phyloP scores from a whole-genome alignment of 768 basidiomycete genomes.

The Tulasnella sp. region DNA sequence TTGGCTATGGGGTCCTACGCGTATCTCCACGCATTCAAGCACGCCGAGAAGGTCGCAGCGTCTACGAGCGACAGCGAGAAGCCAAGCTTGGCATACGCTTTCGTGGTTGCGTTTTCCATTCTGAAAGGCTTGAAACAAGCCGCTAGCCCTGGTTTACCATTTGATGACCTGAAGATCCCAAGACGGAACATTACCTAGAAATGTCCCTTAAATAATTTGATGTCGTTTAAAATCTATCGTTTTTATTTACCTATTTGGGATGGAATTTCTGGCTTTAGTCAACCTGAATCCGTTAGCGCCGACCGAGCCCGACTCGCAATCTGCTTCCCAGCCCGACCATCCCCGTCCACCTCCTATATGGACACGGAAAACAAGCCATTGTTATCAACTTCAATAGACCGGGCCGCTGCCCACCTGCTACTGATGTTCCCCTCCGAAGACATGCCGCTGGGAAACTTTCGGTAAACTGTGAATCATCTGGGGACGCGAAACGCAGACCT shows the following conservation, averaged over 20 bases:
- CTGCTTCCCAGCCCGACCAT: neutral
- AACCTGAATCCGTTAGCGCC: neutral
- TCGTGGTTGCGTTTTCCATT: neutral
- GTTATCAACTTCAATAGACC: neutral
- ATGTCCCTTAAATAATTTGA: no score
- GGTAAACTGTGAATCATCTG: neutral
- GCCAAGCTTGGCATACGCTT: neutral
- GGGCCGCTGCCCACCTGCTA: neutral
- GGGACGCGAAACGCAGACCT: neutral
- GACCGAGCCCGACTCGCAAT: neutral
- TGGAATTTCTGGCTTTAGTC: no score
- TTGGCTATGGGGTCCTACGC: conserved; percentile 41
- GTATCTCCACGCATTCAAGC: conserved; percentile 33
- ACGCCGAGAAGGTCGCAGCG: no score
- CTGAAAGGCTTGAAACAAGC: neutral
- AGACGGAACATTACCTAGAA: no score
- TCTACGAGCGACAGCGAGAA: no score
- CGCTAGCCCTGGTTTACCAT: neutral
- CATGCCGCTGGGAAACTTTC: neutral
- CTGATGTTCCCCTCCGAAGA: neutral
- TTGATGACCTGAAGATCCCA: no score
- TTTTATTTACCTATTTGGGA: no score
- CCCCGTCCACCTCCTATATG: neutral
- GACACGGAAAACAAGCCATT: neutral
- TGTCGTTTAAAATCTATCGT: no score